phyloP scores from a whole-genome alignment of 2,329 filamentous ascomycete genomes.

The Phialophora expanda region DNA sequence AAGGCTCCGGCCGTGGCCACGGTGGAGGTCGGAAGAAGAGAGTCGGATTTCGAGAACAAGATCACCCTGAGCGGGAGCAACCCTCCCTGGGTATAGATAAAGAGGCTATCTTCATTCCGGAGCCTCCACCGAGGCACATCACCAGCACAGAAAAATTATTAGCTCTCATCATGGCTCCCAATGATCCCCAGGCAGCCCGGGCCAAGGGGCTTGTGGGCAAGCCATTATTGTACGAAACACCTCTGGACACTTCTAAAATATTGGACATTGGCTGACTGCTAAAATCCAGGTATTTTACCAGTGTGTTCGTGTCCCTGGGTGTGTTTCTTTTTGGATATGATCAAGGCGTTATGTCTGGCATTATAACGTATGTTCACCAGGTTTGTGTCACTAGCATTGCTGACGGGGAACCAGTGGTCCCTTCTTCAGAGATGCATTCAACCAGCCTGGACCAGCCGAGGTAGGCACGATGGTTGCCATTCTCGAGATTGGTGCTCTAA shows the following conservation, averaged over 20 bases:
- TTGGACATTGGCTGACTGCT: constrained; percentile 22
- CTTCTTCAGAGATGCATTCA: constrained; percentile 90
- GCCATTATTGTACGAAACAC: constrained; percentile 75
- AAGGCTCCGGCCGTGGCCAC: constrained; percentile 39
- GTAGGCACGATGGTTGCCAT: constrained; percentile 98
- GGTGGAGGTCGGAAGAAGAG: constrained; percentile 41
- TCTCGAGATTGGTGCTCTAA: constrained; percentile 88
- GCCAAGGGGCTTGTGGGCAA: constrained; percentile 95
- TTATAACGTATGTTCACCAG: constrained; percentile 68
- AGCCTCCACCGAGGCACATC: constrained; percentile 66
- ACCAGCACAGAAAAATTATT: constrained; percentile 72
- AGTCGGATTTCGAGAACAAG: constrained; percentile 37
- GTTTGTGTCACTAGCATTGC: constrained; percentile 2
- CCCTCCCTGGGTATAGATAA: constrained; percentile 57
- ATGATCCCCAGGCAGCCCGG: constrained; percentile 68
- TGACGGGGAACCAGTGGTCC: constrained; percentile 65
- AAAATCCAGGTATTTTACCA: constrained; percentile 80
- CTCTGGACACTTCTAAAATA: constrained; percentile 40
- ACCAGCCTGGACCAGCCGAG: constrained; percentile 82
- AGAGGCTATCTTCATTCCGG: constrained; percentile 83
- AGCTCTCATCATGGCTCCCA: constrained; percentile 82
- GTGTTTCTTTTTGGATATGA: constrained; percentile 71
- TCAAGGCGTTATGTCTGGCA: constrained; percentile 69
- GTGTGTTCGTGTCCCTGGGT: constrained; percentile 71
- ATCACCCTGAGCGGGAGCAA: constrained; percentile 50